phyloP scores from a whole-genome alignment of 2,329 filamentous ascomycete species.

The Aspergillus sp. region DNA sequence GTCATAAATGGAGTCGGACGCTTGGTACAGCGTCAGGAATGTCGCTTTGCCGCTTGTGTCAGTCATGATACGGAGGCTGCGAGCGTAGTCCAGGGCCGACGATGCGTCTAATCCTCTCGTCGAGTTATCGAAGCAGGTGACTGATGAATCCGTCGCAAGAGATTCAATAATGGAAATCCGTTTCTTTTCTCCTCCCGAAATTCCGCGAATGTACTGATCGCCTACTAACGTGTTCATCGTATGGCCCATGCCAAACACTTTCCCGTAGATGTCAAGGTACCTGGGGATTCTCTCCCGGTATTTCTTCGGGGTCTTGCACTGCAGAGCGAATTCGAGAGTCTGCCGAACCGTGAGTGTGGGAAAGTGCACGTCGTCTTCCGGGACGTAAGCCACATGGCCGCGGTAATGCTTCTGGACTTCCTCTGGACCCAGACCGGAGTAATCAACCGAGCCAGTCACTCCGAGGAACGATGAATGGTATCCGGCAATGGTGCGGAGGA shows the following conservation, averaged over 20 bases:
- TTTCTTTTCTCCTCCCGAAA: constrained; percentile 67
- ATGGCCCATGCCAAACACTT: constrained; percentile 64
- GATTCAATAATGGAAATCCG: constrained; percentile 66
- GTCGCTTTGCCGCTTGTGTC: constrained; percentile 59
- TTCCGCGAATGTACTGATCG: constrained; percentile 42
- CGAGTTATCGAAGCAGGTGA: constrained; percentile 66
- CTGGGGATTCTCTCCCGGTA: constrained; percentile 52
- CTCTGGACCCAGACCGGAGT: constrained; percentile 56
- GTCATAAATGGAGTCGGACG: constrained; percentile 55
- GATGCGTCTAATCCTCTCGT: constrained; percentile 64
- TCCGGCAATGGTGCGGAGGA: constrained; percentile 61
- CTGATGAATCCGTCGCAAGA: constrained; percentile 57
- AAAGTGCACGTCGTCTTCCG: constrained; percentile 63
- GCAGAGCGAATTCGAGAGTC: constrained; percentile 60
- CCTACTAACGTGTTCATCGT: constrained; percentile 62
- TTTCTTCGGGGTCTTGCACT: constrained; percentile 59
- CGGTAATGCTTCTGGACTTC: constrained; percentile 56
- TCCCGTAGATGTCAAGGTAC: constrained; percentile 57
- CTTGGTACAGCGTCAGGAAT: constrained; percentile 59
- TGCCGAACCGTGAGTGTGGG: constrained; percentile 62
- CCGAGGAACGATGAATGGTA: constrained; percentile 53
- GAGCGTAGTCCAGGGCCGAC: constrained; percentile 63
- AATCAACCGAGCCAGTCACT: constrained; percentile 58
- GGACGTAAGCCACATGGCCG: constrained; percentile 63
- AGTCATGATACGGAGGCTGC: constrained; percentile 57